Conservation (phyloP, 2,329 filamentous ascomycete genomes). For the Aschersonia sp. region DNA sequence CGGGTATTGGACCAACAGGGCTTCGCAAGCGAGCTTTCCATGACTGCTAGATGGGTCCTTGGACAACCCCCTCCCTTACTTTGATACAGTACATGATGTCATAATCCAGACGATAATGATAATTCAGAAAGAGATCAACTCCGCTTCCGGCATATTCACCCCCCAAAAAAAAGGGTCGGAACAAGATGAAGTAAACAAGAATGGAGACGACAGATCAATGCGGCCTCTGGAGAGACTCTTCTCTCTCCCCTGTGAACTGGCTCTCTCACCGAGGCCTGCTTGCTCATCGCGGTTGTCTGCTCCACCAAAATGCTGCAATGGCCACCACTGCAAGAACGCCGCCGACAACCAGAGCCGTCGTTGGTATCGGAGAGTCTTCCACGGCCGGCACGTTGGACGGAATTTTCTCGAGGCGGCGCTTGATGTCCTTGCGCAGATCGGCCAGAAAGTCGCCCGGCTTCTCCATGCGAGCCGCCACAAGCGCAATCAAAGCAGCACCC, state of each 20-base stretch:
- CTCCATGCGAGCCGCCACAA: slow-evolving; percentile 64
- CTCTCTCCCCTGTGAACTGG: no score
- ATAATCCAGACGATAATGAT: background rate
- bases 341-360: slow-evolving; percentile 17
- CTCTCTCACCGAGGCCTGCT: background rate
- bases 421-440: slow-evolving; percentile 24
- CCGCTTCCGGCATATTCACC: slow-evolving; percentile 1
- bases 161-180: no score
- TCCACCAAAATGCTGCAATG: slow-evolving; percentile 23
- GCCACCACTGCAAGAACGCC: slow-evolving; percentile 22
- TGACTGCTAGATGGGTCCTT: background rate
- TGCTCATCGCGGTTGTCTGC: slow-evolving; percentile 11
- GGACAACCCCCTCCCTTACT: background rate
- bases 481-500: slow-evolving; percentile 84
- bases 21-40: background rate
- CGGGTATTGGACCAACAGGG: background rate
- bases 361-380: slow-evolving; percentile 16
- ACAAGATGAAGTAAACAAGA: no score
- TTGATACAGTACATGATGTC: background rate
- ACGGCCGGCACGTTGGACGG: slow-evolving; percentile 13
- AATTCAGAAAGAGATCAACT: slow-evolving; percentile 1
- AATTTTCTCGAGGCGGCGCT: slow-evolving; percentile 18
- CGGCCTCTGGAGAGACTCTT: no score
- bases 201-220: no score
- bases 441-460: slow-evolving; percentile 30